Evolutionary conservation across 176 grass and related monocot genomes (phyloP), one percentile per base, ranked within the genome.

Genomic region (Olyra latifolia): DNA sequence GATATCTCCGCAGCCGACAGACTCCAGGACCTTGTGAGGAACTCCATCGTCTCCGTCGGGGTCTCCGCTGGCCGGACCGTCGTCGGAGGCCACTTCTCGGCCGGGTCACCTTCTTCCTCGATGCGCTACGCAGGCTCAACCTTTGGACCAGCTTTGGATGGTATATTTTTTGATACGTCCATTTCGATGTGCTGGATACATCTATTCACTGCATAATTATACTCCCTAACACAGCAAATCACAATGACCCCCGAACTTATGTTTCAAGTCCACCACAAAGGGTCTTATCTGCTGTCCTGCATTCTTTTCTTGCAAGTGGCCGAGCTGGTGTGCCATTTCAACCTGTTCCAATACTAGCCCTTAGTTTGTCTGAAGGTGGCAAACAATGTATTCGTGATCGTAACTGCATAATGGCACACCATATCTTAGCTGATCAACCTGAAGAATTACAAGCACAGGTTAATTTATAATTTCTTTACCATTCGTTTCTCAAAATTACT

Each of bases 351-450:
- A 60, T 98, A 69, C 95, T 92, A 76, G 84, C 89, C 61, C 95
- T 98, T 77, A 92, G 95, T 70, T 89, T 98, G 82, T 98, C 95
- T 82, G 89, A 98, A 98, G 84, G 80, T 38, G 95, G 94, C 85
- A 94, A 98, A 42, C 87, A 88, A 75, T 91, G 95, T 59, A 98
- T n/a, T n/a, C n/a, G n/a, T n/a, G n/a, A n/a, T n/a, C n/a, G n/a
- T n/a, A n/a, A n/a, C n/a, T n/a, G n/a, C n/a, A n/a, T n/a, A n/a
- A n/a, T n/a, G n/a, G n/a, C n/a, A n/a, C n/a, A n/a, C n/a, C n/a
- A n/a, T n/a, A 89, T 98, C 88, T 94, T 94, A 82, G 83, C 89
- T 74, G 95, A 98, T 77, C 91, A 98, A 77, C 88, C 72, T 66
- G 95, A 98, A 90, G 95, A 98, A 59, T 98, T n/a, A n/a, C n/a